Conservation (phyloP, 1,139 yeast species). For the Tardiomyces digboiensis region DNA sequence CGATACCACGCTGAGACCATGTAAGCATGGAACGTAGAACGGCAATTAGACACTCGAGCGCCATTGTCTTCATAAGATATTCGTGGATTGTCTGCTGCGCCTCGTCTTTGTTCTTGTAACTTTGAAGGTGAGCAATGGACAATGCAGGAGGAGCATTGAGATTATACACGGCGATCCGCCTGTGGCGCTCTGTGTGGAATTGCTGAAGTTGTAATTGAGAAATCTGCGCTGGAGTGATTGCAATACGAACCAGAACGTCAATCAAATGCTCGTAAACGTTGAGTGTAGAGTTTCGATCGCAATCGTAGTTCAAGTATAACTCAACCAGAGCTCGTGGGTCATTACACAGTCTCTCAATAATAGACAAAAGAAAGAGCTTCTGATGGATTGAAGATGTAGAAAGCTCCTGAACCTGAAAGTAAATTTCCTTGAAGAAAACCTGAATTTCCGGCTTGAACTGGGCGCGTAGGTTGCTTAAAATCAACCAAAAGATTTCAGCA, state of each 20-base stretch:
- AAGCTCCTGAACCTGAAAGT: slow-evolving; percentile 90
- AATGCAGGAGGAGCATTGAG: slow-evolving; percentile 63
- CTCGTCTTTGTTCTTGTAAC: slow-evolving; percentile 13
- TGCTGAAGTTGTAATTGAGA: slow-evolving; percentile 59
- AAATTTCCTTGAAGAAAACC: slow-evolving; percentile 86
- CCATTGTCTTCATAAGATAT: slow-evolving; percentile 73
- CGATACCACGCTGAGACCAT: slow-evolving; percentile 74
- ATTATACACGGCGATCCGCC: slow-evolving; percentile 66
- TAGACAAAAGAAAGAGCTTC: slow-evolving; percentile 72
- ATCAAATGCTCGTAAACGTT: slow-evolving; percentile 78
- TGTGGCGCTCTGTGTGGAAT: slow-evolving; percentile 47
- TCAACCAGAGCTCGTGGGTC: slow-evolving; percentile 91
- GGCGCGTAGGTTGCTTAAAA: slow-evolving; percentile 71
- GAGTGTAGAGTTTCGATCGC: slow-evolving; percentile 68
- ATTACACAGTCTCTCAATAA: slow-evolving; percentile 70
- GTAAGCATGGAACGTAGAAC: slow-evolving; percentile 71
- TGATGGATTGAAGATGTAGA: slow-evolving; percentile 88
- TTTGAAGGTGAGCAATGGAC: slow-evolving; percentile 56
- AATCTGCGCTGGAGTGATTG: slow-evolving; percentile 64
- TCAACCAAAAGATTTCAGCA: slow-evolving; percentile 87
- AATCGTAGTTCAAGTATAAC: slow-evolving; percentile 89
- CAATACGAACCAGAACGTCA: slow-evolving; percentile 65
- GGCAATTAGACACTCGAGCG: slow-evolving; percentile 75
- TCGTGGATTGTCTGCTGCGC: slow-evolving; percentile 29
- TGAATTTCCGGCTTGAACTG: slow-evolving; percentile 92